Conservation (phyloP, 2,329 filamentous ascomycete genomes). For the Exserohilum rostratum region DNA sequence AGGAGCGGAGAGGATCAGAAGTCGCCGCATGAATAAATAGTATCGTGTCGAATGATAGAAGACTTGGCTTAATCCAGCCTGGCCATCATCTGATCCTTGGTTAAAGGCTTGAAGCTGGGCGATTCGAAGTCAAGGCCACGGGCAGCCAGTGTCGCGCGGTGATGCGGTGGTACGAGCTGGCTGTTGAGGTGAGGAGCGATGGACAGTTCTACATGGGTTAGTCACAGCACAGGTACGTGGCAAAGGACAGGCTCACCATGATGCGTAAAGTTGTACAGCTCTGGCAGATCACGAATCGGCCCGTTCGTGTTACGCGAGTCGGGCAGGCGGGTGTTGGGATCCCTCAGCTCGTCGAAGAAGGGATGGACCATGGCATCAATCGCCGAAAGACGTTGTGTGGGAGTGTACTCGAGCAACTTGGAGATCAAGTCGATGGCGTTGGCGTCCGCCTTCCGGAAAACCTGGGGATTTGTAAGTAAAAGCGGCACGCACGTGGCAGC, state of each 20-base stretch:
- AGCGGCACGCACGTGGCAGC: background rate
- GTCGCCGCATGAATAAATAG: conserved; percentile 47
- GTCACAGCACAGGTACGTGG: background rate
- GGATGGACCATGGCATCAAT: conserved; percentile 98
- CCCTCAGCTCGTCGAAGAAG: conserved; percentile 96
- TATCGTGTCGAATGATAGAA: conserved; percentile 49
- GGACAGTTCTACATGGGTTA: conserved; percentile 76
- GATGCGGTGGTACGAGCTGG: conserved; percentile 84
- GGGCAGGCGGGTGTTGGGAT: conserved; percentile 87
- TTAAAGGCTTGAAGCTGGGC: conserved; percentile 81
- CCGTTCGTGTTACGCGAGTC: conserved; percentile 91
- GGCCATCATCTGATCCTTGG: conserved; percentile 96
- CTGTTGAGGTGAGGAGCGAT: conserved; percentile 87
- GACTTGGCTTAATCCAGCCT: conserved; percentile 74
- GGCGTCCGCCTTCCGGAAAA: conserved; percentile 93
- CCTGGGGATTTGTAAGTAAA: conserved; percentile 53
- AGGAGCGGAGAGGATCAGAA: conserved; percentile 41
- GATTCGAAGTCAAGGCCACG: conserved; percentile 86
- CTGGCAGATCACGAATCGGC: conserved; percentile 79
- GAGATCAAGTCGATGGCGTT: conserved; percentile 96
- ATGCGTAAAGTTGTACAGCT: conserved; percentile 88
- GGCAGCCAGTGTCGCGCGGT: conserved; percentile 73
- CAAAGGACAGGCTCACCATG: conserved; percentile 71
- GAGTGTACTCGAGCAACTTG: conserved; percentile 92
- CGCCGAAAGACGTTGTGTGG: conserved; percentile 89